Evolutionary conservation across 2,329 filamentous ascomycete genomes (phyloP).

Genomic region (Penicillium concentricum): DNA sequence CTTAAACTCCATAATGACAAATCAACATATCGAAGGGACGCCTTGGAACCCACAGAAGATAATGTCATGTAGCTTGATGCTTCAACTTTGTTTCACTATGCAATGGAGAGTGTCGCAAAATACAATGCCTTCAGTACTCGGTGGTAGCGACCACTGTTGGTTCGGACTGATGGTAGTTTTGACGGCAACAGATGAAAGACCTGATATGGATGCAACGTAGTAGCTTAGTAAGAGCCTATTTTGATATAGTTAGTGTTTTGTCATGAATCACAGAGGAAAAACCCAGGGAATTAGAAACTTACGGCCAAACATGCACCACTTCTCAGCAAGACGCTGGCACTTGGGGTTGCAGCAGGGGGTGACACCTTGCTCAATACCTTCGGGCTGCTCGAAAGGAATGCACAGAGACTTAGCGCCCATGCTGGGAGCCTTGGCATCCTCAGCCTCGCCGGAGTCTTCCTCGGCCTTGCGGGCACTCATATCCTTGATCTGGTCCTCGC

Average conservation of each 20-base stretch:
- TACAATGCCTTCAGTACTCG: background rate
- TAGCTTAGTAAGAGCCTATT: slow-evolving; percentile 6
- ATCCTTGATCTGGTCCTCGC: slow-evolving; percentile 94
- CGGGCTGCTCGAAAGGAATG: slow-evolving; percentile 83
- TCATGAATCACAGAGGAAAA: background rate
- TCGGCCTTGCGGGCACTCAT: slow-evolving; percentile 72
- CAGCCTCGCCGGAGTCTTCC: slow-evolving; percentile 61
- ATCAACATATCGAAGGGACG: slow-evolving; percentile 2
- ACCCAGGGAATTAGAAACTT: slow-evolving; percentile 42
- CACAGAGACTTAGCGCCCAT: slow-evolving; percentile 77
- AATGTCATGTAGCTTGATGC: slow-evolving; percentile 1
- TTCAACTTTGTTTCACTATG: background rate
- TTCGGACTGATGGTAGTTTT: background rate
- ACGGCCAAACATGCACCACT: slow-evolving; percentile 91
- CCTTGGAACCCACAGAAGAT: background rate
- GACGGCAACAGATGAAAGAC: background rate
- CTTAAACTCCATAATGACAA: slow-evolving; percentile 7
- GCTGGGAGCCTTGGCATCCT: slow-evolving; percentile 71
- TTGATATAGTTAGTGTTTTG: background rate
- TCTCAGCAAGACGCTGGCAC: slow-evolving; percentile 72
- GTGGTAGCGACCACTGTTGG: background rate
- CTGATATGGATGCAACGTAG: background rate
- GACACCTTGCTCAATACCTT: slow-evolving; percentile 72
- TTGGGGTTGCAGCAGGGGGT: slow-evolving; percentile 92
- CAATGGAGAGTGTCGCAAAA: background rate